Conservation (phyloP, 805 yeast genomes). For the Ogataea naganishii region DNA sequence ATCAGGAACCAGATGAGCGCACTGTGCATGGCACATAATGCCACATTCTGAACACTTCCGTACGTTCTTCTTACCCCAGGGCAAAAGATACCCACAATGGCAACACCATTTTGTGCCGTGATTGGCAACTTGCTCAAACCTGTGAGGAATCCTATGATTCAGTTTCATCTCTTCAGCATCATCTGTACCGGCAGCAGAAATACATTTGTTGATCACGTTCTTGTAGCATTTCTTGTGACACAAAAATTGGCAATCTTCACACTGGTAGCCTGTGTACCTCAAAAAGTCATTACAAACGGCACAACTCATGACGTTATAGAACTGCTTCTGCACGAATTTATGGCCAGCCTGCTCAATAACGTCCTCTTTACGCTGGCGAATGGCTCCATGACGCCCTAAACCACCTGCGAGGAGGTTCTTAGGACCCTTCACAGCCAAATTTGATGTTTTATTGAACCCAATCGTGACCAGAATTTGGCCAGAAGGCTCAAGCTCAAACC, state of each 20-base stretch:
- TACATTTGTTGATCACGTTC: slow-evolving; percentile 77
- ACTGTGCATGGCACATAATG: slow-evolving; percentile 85
- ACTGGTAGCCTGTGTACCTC: slow-evolving; percentile 78
- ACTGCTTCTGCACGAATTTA: slow-evolving; percentile 90
- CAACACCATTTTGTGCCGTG: slow-evolving; percentile 99
- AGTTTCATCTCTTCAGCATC: slow-evolving; percentile 70
- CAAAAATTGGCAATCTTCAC: slow-evolving; percentile 74
- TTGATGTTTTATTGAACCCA: slow-evolving; percentile 62
- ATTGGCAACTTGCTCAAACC: slow-evolving; percentile 86
- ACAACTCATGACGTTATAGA: slow-evolving; percentile 94
- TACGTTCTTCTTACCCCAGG: slow-evolving; percentile 90
- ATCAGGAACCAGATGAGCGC: slow-evolving; percentile 94
- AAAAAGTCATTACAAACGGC: slow-evolving; percentile 95
- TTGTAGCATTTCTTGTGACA: slow-evolving; percentile 78
- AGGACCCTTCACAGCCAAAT: slow-evolving; percentile 34
- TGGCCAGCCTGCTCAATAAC: slow-evolving; percentile 95
- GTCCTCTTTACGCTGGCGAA: slow-evolving; percentile 84
- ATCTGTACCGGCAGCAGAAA: slow-evolving; percentile 66
- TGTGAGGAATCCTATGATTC: slow-evolving; percentile 94
- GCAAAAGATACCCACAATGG: slow-evolving; percentile 94
- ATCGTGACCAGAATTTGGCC: slow-evolving; percentile 79
- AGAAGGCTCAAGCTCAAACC: slow-evolving; percentile 91
- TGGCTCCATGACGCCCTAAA: slow-evolving; percentile 95
- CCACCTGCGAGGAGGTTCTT: slow-evolving; percentile 49
- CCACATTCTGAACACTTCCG: slow-evolving; percentile 93